Percentiles rank a stretch among this genome's conserved stretches.
These are phyloP conservation scores for Annulohypoxylon bovei DNA, from an alignment of 495 filamentous ascomycete genomes.

Conservation along the genomic window DNA sequence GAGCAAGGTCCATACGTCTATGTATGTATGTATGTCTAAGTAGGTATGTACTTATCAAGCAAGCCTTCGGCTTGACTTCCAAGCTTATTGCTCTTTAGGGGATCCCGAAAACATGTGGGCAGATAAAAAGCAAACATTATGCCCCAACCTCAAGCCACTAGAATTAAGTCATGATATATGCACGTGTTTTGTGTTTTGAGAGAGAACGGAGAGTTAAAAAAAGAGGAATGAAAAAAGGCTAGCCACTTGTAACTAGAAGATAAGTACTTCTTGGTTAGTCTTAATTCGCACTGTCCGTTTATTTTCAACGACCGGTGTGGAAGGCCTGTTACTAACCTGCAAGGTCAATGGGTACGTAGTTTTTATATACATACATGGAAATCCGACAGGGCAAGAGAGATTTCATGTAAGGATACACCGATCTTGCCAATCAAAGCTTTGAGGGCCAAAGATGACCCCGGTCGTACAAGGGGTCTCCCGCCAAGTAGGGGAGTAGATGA, in stretches of 20 bases:
- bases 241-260: background rate
- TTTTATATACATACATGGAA: slow-evolving; percentile 19
- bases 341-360: slow-evolving; percentile 17
- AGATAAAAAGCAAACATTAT: slow-evolving; percentile 17
- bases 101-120: background rate
- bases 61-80: background rate
- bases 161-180: background rate
- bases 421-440: slow-evolving; percentile 30
- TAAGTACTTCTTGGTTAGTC: background rate
- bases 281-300: slow-evolving; percentile 40
- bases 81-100: background rate
- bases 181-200: background rate
- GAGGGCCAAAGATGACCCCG: slow-evolving; percentile 28
- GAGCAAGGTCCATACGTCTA: background rate
- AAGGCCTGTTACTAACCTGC: slow-evolving; percentile 6
- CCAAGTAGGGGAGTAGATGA: slow-evolving; percentile 19
- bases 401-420: slow-evolving; percentile 33
- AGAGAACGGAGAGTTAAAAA: background rate
- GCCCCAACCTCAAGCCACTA: background rate
- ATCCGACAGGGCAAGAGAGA: slow-evolving; percentile 31
- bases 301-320: slow-evolving; percentile 37
- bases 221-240: background rate
- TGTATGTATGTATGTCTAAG: background rate
- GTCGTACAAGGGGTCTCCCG: slow-evolving; percentile 36
- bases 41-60: background rate